Evolutionary conservation across 2,329 filamentous ascomycete species (phyloP), one percentile per base, ranked within the genome.

Genomic region (Rutstroemia sp.): DNA sequence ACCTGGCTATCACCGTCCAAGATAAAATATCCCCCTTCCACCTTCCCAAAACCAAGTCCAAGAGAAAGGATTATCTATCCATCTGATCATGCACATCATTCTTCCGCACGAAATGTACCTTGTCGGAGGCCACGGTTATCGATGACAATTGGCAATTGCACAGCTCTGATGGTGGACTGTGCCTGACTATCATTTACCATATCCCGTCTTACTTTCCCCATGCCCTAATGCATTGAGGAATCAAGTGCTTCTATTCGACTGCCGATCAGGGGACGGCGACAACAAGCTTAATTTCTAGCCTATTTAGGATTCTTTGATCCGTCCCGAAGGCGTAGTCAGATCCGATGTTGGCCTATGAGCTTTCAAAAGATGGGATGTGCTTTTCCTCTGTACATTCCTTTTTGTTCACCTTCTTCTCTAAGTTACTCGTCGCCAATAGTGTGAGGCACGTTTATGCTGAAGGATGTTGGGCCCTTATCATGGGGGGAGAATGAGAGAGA

Each of bases 311-410:
- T 17, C 46, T 55, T 50, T 34, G 30, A 12, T 14, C 30, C 30
- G 30, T 4, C 30, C 30, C 30, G 36, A 51, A 44, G 17, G 10
- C 23, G 38, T 45, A 21, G 51, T 54, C 21, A 54, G 38, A 40
- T 25, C 23, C 34, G n/a, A 49, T 21, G 40, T 51, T 56, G 54
- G 38, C 54, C 54, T 56, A 56, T 56, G 48, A 51, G 44, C 21
- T 39, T 39, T 1, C 4, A 30, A 21, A 39, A 14, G 14, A 42
- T 42, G 17, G 17, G 17, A 19, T 19, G 5, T 42, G 39, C 16
- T 19, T 42, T 42, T 19, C 3, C 23, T 23, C 23, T 23, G 23
- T 4, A 42, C 16, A 19, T 42, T 42, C 27, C 12, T 48, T n/a
- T 21, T 40, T 40, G 27, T 48, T 38, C 51, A 54, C 51, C 51